phyloP scores from a whole-genome alignment of 1,284 basidiomycete genomes.

The Puccinia horiana region DNA sequence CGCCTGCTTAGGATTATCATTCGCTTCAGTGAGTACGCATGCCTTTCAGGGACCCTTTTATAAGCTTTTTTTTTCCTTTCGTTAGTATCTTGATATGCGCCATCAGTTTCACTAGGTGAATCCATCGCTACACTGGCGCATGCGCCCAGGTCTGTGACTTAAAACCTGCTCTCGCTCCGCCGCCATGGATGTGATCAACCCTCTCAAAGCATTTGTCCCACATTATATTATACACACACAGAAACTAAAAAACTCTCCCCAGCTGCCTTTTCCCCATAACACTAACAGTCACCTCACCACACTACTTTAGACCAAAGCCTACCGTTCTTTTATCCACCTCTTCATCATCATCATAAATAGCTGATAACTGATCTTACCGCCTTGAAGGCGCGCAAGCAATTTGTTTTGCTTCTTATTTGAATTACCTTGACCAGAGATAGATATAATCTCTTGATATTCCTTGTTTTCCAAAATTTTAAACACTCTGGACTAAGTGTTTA shows the following conservation, averaged over 20 bases:
- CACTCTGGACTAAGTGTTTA: constrained; percentile 19
- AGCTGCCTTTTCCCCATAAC: not conserved
- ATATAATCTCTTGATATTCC: not conserved
- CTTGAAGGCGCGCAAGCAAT: not conserved
- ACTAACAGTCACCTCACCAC: not conserved
- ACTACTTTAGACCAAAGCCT: not conserved
- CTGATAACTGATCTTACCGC: not conserved
- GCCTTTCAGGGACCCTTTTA: not conserved
- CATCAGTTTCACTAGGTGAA: not conserved
- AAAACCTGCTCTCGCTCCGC: not conserved
- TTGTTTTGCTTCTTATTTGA: not conserved
- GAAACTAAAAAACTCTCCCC: not conserved
- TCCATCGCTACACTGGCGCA: not conserved
- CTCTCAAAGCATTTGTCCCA: not conserved
- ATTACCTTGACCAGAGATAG: not conserved
- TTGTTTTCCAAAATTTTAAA: not conserved
- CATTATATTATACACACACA: not conserved
- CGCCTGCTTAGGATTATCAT: constrained; percentile 1
- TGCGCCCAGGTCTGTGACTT: not conserved
- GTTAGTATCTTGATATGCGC: not conserved
- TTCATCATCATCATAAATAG: not conserved
- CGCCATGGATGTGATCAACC: too few species aligned
- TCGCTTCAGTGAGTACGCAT: constrained; percentile 13
- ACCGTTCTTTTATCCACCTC: not conserved
- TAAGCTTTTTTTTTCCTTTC: not conserved